A percentile compares a stretch with the other conserved stretches of the same genome.
Conservation (phyloP, 495 filamentous ascomycete species). For the Eremomyces bilateralis region DNA sequence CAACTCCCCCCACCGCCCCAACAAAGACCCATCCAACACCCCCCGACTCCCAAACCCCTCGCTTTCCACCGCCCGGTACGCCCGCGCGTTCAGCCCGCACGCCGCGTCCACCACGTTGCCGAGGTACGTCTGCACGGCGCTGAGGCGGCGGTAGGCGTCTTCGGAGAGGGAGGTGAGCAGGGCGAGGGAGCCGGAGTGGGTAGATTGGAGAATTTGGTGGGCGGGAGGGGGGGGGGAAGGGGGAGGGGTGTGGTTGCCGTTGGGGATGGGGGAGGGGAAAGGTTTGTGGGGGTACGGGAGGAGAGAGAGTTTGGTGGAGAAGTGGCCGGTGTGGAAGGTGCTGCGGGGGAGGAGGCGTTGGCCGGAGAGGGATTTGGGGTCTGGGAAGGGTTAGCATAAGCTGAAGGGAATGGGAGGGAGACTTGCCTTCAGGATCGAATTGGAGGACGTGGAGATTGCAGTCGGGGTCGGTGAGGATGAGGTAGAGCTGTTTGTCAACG, state of each 20-base stretch:
- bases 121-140: conserved; percentile 61
- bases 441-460: conserved; percentile 72
- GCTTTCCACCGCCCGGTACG: conserved; percentile 37
- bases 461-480: conserved; percentile 67
- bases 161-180: conserved; percentile 62
- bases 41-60: conserved; percentile 31
- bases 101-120: conserved; percentile 51
- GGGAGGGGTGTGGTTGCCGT: conserved; percentile 21
- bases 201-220: conserved; percentile 36
- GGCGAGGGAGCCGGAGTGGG: conserved; percentile 49
- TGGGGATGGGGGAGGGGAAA: conserved; percentile 21
- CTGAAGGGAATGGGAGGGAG: neutral
- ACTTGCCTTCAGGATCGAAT: conserved; percentile 73
- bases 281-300: conserved; percentile 34
- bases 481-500: conserved; percentile 57
- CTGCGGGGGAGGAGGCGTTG: conserved; percentile 66
- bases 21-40: conserved; percentile 37
- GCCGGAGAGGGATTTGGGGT: conserved; percentile 82
- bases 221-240: conserved; percentile 1
- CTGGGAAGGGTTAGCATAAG: conserved; percentile 21
- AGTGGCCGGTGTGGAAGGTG: conserved; percentile 70
- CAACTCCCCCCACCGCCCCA: conserved; percentile 47
- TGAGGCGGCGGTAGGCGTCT: conserved; percentile 60
- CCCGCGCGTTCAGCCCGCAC: conserved; percentile 62
- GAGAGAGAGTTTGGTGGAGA: conserved; percentile 48